Percentiles rank a stretch among this genome's conserved stretches.
Conservation (phyloP, 139 green algal genomes). For the Tetratostichococcus sp. region DNA sequence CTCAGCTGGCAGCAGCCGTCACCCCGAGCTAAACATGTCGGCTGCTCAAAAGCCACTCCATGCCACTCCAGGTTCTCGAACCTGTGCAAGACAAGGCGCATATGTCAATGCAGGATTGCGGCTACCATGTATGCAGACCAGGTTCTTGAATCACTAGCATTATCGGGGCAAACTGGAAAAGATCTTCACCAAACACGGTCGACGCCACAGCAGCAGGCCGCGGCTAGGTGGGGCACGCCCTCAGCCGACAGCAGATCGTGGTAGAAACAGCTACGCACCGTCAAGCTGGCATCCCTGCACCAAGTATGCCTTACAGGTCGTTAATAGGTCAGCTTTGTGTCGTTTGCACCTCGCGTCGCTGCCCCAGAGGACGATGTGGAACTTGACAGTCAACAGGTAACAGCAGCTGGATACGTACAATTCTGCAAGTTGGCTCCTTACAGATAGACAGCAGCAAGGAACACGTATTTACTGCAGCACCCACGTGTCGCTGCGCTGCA, state of each 20-base stretch:
- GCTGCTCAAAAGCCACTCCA: slow-evolving; percentile 1
- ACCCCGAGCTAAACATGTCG: not conserved
- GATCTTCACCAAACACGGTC: slow-evolving; percentile 7
- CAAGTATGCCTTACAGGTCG: no score
- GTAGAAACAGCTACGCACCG: not conserved
- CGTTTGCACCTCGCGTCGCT: no score
- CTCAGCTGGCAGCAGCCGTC: not conserved
- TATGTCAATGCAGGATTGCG: not conserved
- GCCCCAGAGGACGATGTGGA: no score
- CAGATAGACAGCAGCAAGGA: no score
- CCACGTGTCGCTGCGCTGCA: not conserved
- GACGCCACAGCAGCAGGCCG: slow-evolving; percentile 1
- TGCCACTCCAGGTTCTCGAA: slow-evolving; percentile 11
- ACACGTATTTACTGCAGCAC: not conserved
- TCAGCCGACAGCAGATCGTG: not conserved
- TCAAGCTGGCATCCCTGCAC: not conserved
- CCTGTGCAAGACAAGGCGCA: not conserved
- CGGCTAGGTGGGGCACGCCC: not conserved
- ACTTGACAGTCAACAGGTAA: no score
- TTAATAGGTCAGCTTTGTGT: no score
- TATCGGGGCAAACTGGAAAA: not conserved
- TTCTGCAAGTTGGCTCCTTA: no score
- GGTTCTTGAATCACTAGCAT: no score
- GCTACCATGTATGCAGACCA: no score
- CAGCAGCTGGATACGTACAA: no score